These are phyloP conservation scores for Osmozyma mogii DNA, from an alignment of 805 yeast genomes.

Conservation along the genomic window DNA sequence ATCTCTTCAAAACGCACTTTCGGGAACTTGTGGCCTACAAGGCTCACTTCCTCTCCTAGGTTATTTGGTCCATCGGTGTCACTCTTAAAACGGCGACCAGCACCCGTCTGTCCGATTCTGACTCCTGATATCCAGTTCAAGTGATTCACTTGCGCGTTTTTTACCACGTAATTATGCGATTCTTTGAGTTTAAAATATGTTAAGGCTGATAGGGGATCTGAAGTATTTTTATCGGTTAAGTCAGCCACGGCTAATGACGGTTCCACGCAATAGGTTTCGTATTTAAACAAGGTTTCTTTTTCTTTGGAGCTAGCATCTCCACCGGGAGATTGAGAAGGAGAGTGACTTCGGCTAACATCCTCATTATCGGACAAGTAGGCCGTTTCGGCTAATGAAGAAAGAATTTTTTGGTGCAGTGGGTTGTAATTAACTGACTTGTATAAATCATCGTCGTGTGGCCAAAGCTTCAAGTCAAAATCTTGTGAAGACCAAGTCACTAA, in stretches of 20 bases:
- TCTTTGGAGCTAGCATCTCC: too few species aligned
- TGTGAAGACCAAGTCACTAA: slow-evolving; percentile 85
- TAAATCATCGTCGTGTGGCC: slow-evolving; percentile 52
- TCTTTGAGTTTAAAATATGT: slow-evolving; percentile 28
- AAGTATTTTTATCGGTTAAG: slow-evolving; percentile 21
- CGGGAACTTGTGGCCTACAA: slow-evolving; percentile 84
- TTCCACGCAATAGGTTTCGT: slow-evolving; percentile 28
- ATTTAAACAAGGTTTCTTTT: slow-evolving; percentile 14
- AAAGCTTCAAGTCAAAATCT: slow-evolving; percentile 74
- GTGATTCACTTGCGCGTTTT: slow-evolving; percentile 49
- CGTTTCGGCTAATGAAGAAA: slow-evolving; percentile 6
- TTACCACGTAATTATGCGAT: slow-evolving; percentile 26
- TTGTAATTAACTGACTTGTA: slow-evolving; percentile 30
- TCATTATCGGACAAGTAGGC: background rate
- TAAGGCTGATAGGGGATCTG: slow-evolving; percentile 31
- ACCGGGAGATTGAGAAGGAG: background rate
- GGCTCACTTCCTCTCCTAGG: slow-evolving; percentile 85
- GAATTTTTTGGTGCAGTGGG: slow-evolving; percentile 23
- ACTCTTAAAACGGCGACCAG: slow-evolving; percentile 6
- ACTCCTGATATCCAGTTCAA: slow-evolving; percentile 93
- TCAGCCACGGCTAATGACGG: slow-evolving; percentile 29
- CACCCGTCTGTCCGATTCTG: slow-evolving; percentile 51
- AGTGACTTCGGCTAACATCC: background rate
- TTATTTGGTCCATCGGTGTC: slow-evolving; percentile 43
- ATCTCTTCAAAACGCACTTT: slow-evolving; percentile 80